These are phyloP conservation scores for Kalaharituber pfeilii DNA, from an alignment of 2,329 filamentous ascomycete species.

Conservation along the genomic window DNA sequence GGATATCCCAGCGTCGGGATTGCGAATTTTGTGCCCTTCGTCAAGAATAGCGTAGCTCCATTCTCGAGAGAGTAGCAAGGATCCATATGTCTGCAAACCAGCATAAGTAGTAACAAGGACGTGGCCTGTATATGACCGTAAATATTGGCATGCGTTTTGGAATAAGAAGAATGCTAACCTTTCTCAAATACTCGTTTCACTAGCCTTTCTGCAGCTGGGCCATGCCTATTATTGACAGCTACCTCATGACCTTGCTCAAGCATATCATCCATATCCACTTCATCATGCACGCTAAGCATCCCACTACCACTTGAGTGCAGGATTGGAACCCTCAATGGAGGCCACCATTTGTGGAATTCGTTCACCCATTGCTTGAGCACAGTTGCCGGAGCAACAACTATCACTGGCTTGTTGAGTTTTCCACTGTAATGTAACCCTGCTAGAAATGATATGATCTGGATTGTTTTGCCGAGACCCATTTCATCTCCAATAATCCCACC, in stretches of 20 bases:
- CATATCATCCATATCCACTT: conserved; percentile 38
- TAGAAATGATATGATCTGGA: conserved; percentile 63
- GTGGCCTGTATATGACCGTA: conserved; percentile 36
- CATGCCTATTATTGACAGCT: conserved; percentile 25
- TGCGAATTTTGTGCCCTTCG: conserved; percentile 95
- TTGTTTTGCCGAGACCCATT: conserved; percentile 97
- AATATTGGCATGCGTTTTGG: neutral
- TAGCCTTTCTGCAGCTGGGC: conserved; percentile 48
- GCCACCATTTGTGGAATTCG: conserved; percentile 98
- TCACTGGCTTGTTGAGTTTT: conserved; percentile 63
- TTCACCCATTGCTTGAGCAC: conserved; percentile 96
- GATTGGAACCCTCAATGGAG: conserved; percentile 89
- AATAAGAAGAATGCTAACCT: conserved; percentile 26
- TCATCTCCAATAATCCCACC: conserved; percentile 94
- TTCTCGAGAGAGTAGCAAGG: conserved; percentile 61
- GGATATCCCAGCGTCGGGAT: conserved; percentile 86
- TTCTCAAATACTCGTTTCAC: conserved; percentile 65
- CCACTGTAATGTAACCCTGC: conserved; percentile 85
- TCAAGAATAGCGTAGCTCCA: conserved; percentile 93
- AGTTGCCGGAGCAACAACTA: conserved; percentile 85
- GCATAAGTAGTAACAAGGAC: conserved; percentile 92
- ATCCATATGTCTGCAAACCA: conserved; percentile 79
- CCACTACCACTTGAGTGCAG: conserved; percentile 89
- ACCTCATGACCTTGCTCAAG: conserved; percentile 26
- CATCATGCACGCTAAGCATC: conserved; percentile 52